These are phyloP conservation scores for Ajuga reptans DNA, from an alignment of 305 asterid genomes.

Conservation along the genomic window DNA sequence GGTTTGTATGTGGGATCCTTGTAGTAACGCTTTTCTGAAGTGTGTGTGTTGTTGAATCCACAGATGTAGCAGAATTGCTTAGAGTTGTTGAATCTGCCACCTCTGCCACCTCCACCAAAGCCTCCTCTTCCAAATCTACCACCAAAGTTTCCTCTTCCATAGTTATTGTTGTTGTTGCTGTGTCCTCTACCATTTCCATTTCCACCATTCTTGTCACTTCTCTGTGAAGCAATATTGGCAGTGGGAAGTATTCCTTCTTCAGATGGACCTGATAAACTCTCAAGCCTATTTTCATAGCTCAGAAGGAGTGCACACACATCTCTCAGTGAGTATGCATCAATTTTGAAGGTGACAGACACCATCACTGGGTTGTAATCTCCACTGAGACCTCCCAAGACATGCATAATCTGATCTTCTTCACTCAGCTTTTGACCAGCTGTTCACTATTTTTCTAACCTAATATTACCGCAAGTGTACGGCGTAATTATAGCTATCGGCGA, in stretches of 20 bases:
- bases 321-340: too few relatives aligned
- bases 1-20: neutral
- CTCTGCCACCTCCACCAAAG: neutral
- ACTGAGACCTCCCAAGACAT: too few relatives aligned
- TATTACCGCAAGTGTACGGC: too few relatives aligned
- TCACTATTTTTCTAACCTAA: too few relatives aligned
- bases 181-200: too few relatives aligned
- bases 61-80: neutral
- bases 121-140: neutral
- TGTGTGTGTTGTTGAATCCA: neutral
- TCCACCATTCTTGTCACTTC: too few relatives aligned
- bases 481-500: too few relatives aligned
- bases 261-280: neutral
- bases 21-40: neutral
- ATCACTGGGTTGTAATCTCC: too few relatives aligned
- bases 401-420: too few relatives aligned
- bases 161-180: neutral
- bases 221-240: neutral
- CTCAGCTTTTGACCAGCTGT: too few relatives aligned
- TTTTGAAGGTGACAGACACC: too few relatives aligned
- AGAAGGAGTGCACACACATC: too few relatives aligned
- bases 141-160: neutral
- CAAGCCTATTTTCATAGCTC: neutral
- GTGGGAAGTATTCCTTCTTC: neutral
- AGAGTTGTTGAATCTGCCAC: neutral